These are phyloP conservation scores for Salix dunnii DNA, from an alignment of 345 rosid genomes.

Conservation along the genomic window DNA sequence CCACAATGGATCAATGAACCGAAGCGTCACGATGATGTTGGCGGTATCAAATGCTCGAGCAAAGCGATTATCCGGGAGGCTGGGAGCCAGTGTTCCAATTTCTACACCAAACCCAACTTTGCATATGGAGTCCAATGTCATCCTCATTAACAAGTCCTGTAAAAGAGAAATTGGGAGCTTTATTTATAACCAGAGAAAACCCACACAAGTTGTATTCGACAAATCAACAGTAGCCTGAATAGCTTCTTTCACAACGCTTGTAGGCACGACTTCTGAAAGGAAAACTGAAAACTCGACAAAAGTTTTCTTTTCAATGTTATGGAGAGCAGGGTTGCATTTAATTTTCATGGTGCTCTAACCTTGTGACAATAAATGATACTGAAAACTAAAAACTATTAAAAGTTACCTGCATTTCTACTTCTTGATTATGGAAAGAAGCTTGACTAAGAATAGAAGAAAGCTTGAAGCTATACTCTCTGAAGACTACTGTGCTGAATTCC, in stretches of 20 bases:
- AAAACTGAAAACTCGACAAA: too few relatives aligned
- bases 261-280: neutral
- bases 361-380: too few relatives aligned
- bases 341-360: too few relatives aligned
- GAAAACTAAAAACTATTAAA: neutral
- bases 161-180: neutral
- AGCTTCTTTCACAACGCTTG: neutral
- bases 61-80: constrained; percentile 63
- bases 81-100: constrained; percentile 72
- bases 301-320: too few relatives aligned
- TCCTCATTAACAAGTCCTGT: constrained; percentile 80
- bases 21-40: constrained; percentile 73
- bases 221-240: neutral
- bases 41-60: constrained; percentile 87
- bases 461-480: constrained; percentile 77
- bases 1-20: constrained; percentile 91
- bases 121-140: constrained; percentile 93
- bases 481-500: constrained; percentile 82
- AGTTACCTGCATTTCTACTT: constrained; percentile 82
- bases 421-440: constrained; percentile 45
- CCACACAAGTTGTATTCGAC: neutral
- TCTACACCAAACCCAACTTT: constrained; percentile 96
- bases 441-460: constrained; percentile 61
- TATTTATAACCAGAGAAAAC: neutral
- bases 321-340: too few relatives aligned